Base-by-base conservation (phyloP, 441 rosid genomes). In the Adansonia gregorii region DNA sequence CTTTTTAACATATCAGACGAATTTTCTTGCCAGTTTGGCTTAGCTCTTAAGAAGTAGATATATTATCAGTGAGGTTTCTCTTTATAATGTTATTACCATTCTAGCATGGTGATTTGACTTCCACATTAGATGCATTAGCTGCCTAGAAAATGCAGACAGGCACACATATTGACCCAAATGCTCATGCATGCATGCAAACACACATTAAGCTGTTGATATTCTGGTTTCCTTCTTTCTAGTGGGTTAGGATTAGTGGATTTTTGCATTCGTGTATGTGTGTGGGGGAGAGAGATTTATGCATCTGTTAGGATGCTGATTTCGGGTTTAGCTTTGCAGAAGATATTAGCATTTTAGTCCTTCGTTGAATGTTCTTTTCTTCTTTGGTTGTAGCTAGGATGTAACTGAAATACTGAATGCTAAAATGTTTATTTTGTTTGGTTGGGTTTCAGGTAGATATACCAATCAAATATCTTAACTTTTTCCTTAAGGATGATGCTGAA, bases 401-500 rank as follows among this genome's bases (percentile, higher is more conserved):
- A 19, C 27, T 74, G 7, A 74, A 58, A 27, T 22, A 49, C 24
- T 27, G 20, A 27, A 61, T 48, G 31, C 3, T 66, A 41, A 66
- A 41, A 43, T 31, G 17, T 49, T 45, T n/a, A 2, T 24, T 9
- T 63, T 74, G 9, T 77, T 63, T 76, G 75, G 9, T 24, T 56
- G 67, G 77, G 17, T 65, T 84, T 73, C 90, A 93, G 99, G 96
- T 93, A 0, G 99, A 95, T 81, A 93, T 93, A 83, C 90, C 96
- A 8, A 60, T 93, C 17, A 93, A 95, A 83, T 95, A 92, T 82
- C 85, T 92, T 51, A 85, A 82, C 54, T 92, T 95, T 79, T 95
- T 91, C 83, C 80, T 95, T 4, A 97, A 93, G 74, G 98, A 95
- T 75, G 98, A 93, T 83, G 80, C 74, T 51, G 97, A 95, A 80